Evolutionary conservation across 352 stramenopile genomes (phyloP).

Genomic region (Phytopythium sindhum): DNA sequence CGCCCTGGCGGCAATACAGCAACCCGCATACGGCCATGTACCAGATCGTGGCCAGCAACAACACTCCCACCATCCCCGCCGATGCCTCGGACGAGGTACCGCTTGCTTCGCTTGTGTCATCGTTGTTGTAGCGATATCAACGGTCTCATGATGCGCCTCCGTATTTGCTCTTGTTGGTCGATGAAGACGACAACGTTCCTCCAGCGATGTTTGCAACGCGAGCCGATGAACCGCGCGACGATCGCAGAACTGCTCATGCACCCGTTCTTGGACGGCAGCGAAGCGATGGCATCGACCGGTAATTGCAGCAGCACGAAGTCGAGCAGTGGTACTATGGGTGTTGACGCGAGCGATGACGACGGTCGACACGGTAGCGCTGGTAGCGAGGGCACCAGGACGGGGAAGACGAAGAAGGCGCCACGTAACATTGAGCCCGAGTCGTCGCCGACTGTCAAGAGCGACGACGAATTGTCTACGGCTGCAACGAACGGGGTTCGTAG

Average conservation of each 20-base stretch:
- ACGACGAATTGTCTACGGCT: background rate
- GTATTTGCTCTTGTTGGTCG: background rate
- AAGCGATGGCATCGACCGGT: constrained; percentile 1
- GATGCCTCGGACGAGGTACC: constrained; percentile 54
- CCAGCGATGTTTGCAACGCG: constrained; percentile 56
- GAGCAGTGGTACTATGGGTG: constrained; percentile 10
- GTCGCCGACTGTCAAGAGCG: background rate
- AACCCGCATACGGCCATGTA: constrained; percentile 92
- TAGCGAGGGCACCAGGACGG: background rate
- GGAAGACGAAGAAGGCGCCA: background rate
- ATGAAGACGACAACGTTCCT: constrained; percentile 55
- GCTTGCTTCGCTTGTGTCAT: background rate
- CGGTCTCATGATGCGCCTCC: background rate
- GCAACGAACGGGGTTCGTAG: background rate
- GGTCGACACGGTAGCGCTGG: background rate
- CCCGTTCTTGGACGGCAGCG: constrained; percentile 68
- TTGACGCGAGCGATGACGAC: constrained; percentile 6
- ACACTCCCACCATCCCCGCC: constrained; percentile 52
- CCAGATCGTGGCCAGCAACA: constrained; percentile 77
- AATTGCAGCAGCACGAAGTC: constrained; percentile 11
- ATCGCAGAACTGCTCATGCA: constrained; percentile 89
- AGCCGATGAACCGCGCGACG: constrained; percentile 72
- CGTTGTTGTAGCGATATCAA: background rate
- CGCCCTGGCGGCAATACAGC: constrained; percentile 87
- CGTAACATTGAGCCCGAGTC: constrained; percentile 15